A percentile compares a stretch with the other conserved stretches of the same genome.
These are phyloP conservation scores for Tulasnella calospora DNA, from an alignment of 768 basidiomycete species.

Conservation along the genomic window DNA sequence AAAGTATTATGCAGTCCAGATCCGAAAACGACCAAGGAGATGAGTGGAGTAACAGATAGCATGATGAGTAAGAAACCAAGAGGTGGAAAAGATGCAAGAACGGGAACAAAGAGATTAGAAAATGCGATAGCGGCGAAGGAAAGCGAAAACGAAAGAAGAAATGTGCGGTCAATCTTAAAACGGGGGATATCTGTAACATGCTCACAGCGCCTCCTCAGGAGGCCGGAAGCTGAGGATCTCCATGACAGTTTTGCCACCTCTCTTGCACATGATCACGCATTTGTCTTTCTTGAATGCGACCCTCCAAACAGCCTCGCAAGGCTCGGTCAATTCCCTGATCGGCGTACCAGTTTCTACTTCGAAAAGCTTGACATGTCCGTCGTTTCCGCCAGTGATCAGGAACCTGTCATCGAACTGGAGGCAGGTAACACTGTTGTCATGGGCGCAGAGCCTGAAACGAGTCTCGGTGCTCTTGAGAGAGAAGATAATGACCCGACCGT, in stretches of 20 bases:
- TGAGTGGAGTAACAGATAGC: slow-evolving; percentile 5
- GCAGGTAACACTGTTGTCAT: slow-evolving; percentile 79
- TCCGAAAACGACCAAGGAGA: neutral
- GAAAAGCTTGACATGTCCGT: slow-evolving; percentile 74
- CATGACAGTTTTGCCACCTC: slow-evolving; percentile 75
- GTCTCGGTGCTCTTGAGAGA: slow-evolving; percentile 42
- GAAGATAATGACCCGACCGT: slow-evolving; percentile 78
- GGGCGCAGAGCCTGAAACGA: slow-evolving; percentile 66
- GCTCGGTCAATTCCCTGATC: slow-evolving; percentile 72
- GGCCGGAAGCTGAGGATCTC: slow-evolving; percentile 71
- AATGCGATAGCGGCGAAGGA: neutral
- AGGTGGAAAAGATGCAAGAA: neutral
- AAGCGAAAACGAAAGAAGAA: slow-evolving; percentile 8
- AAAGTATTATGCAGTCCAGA: neutral
- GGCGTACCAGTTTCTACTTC: slow-evolving; percentile 59
- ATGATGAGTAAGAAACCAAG: neutral
- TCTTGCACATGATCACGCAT: slow-evolving; percentile 75
- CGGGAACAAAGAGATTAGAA: neutral
- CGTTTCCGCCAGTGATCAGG: slow-evolving; percentile 79
- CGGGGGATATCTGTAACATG: neutral
- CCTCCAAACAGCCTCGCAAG: slow-evolving; percentile 83
- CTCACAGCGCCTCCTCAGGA: slow-evolving; percentile 21
- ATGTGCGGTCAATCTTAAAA: neutral
- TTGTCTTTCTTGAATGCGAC: slow-evolving; percentile 67
- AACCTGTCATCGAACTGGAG: slow-evolving; percentile 81